Conservation (phyloP, 2,329 filamentous ascomycete species). For the Hirsutella minnesotensis region DNA sequence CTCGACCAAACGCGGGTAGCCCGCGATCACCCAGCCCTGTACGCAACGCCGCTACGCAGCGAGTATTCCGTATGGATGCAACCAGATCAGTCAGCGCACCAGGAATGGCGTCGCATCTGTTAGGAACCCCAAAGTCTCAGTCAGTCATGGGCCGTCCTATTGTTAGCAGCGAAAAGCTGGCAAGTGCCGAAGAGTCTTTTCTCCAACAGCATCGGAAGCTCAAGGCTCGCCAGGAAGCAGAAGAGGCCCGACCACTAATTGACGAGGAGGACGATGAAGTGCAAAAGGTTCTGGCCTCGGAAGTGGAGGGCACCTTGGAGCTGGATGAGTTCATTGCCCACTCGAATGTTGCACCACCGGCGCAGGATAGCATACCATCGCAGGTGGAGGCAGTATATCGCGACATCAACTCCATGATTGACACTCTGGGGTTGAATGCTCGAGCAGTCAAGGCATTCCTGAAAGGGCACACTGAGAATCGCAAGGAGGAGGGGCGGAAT, state of each 20-base stretch:
- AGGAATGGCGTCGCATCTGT: slow-evolving; percentile 42
- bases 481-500: slow-evolving; percentile 41
- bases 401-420: slow-evolving; percentile 88
- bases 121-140: slow-evolving; percentile 27
- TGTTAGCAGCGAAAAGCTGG: slow-evolving; percentile 20
- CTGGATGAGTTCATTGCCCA: slow-evolving; percentile 59
- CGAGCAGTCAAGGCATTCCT: slow-evolving; percentile 55
- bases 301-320: slow-evolving; percentile 47
- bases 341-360: slow-evolving; percentile 38
- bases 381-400: slow-evolving; percentile 60
- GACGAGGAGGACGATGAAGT: slow-evolving; percentile 62
- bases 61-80: slow-evolving; percentile 35
- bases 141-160: slow-evolving; percentile 26
- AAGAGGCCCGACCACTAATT: slow-evolving; percentile 43
- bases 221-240: slow-evolving; percentile 42
- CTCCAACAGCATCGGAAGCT: slow-evolving; percentile 38
- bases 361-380: slow-evolving; percentile 44
- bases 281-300: slow-evolving; percentile 48
- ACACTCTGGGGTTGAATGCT: slow-evolving; percentile 77
- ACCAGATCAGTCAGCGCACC: slow-evolving; percentile 49
- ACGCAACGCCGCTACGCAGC: slow-evolving; percentile 42
- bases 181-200: slow-evolving; percentile 31
- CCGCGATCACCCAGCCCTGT: slow-evolving; percentile 65
- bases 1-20: slow-evolving; percentile 41
- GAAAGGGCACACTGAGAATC: slow-evolving; percentile 50